Evolutionary conservation across 1,284 basidiomycete species (phyloP).

Genomic region (Sanghuangporus baumii): DNA sequence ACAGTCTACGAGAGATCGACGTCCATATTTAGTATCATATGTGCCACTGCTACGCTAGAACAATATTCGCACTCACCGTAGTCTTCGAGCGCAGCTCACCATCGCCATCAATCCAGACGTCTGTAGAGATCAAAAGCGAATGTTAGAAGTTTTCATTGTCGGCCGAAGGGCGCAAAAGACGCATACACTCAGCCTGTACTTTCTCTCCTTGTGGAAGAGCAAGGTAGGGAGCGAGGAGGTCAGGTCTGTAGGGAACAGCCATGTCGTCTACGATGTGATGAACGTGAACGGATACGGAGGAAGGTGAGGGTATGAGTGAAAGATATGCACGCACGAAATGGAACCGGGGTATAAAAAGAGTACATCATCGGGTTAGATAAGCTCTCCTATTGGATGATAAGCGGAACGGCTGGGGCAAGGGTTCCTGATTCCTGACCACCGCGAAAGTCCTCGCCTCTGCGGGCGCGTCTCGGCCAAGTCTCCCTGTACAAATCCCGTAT

Average conservation of each 20-base stretch:
- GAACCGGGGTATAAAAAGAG: conserved; percentile 6
- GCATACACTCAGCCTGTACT: conserved; percentile 88
- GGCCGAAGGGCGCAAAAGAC: conserved; percentile 23
- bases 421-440: neutral
- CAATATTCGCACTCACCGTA: conserved; percentile 46
- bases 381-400: conserved; percentile 17
- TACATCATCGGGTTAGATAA: neutral
- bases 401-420: neutral
- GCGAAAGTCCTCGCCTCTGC: neutral
- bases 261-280: conserved; percentile 14
- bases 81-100: conserved; percentile 92
- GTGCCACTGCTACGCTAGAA: neutral
- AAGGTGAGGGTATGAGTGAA: conserved; percentile 18
- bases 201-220: conserved; percentile 81
- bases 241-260: conserved; percentile 59
- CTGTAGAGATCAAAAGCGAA: conserved; percentile 37
- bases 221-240: conserved; percentile 84
- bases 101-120: conserved; percentile 95
- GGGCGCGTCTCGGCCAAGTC: neutral
- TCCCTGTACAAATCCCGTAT: neutral
- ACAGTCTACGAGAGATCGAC: conserved; percentile 54
- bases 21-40: neutral
- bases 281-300: conserved; percentile 15
- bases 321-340: neutral
- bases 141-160: conserved; percentile 28